Evolutionary conservation across 495 filamentous ascomycete species (phyloP).

Genomic region (Saxophila tyrrhenica): DNA sequence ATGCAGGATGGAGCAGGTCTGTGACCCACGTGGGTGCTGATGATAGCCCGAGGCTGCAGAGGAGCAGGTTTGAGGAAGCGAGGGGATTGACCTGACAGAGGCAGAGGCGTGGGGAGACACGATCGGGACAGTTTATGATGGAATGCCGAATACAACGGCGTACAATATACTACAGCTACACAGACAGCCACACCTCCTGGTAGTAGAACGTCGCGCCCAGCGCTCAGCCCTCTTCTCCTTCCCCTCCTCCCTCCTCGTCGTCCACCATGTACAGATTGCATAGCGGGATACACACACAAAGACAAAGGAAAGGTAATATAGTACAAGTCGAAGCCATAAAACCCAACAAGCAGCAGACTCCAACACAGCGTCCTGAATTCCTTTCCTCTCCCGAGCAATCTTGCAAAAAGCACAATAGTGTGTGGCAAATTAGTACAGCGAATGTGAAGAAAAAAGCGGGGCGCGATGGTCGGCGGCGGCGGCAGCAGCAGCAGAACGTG

Average conservation of each 20-base stretch:
- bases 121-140: too few species aligned
- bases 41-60: too few species aligned
- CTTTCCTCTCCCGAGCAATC: background rate
- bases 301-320: background rate
- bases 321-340: background rate
- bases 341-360: too few species aligned
- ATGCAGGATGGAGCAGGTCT: too few species aligned
- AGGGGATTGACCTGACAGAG: too few species aligned
- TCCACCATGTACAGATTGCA: background rate
- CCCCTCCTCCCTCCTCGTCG: too few species aligned
- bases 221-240: background rate
- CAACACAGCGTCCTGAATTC: too few species aligned
- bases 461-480: background rate
- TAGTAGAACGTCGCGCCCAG: background rate
- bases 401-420: background rate
- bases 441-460: background rate
- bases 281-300: too few species aligned
- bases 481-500: background rate
- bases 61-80: too few species aligned
- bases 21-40: too few species aligned
- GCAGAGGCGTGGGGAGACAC: too few species aligned
- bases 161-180: background rate
- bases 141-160: background rate
- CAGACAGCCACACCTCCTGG: background rate
- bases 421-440: background rate